Base-by-base conservation (phyloP, 257 asterid species). In the Misopates orontium region DNA sequence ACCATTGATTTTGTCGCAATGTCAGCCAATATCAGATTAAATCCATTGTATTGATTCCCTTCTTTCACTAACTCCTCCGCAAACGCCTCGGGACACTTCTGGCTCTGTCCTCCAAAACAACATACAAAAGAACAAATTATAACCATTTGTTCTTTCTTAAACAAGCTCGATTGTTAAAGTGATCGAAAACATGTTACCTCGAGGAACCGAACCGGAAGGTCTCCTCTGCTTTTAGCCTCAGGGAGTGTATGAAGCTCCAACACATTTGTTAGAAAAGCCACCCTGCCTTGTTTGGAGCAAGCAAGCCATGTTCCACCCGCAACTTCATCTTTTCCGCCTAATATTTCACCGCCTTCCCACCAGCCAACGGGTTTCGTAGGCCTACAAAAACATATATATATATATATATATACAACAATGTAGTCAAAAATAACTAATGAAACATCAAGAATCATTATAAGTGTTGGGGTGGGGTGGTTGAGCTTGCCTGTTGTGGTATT, bases 271-370 rank as follows among this genome's bases (percentile, higher is more conserved):
- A 85, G 69, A 49, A 88, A 86, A 24, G 91, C 91, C 54, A 88
- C 68, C 53, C 80, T 62, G 0, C 95, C 95, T 3, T 75, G 64
- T 49, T 66, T 80, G 10, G 96, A 88, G 68, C 87, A 82, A 10
- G 96, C 96, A 44, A 88, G 66, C 94, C 96, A 85, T 28, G 94
- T 85, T 1, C 96, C 96, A 1, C 96, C 91, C 7, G 77, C 94
- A 0, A 85, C 81, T 64, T 85, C 86, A 53, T 88, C 96, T 70
- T 65, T 80, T 17, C 96, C 96, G 22, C 87, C 96, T 40, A 88
- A 41, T 60, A 84, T 88, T 25, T 83, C 81, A 4, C 79, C 85
- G 13, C 80, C 79, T 44, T 85, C 85, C 96, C 96, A 85, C 94
- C 94, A 83, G 22, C 79, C 91, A 67, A 72, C 87, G 16, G 83